Conservation (phyloP, 1,284 basidiomycete species). For the Ceratobasidium sp. region DNA sequence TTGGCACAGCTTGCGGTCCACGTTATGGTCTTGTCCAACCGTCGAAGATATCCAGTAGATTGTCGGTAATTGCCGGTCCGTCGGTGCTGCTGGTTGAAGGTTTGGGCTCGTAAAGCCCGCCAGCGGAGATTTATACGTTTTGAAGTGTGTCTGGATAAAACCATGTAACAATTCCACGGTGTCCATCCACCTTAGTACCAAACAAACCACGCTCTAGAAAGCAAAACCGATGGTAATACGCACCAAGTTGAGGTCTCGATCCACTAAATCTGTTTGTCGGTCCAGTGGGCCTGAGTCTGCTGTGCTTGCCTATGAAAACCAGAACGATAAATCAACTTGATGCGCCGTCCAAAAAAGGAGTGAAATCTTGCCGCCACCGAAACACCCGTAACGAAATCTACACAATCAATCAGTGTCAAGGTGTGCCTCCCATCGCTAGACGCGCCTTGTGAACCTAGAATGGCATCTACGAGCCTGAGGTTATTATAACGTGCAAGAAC, state of each 20-base stretch:
- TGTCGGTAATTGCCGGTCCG: conserved; percentile 22
- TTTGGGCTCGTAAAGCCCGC: conserved; percentile 27
- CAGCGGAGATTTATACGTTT: conserved; percentile 28
- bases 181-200: conserved; percentile 25
- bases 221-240: neutral
- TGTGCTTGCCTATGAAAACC: neutral
- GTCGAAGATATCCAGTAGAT: conserved; percentile 33
- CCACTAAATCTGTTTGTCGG: neutral
- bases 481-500: neutral
- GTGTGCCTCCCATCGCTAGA: neutral
- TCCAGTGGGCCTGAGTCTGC: neutral
- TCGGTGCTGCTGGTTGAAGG: conserved; percentile 22
- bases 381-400: neutral
- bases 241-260: neutral
- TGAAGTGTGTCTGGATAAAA: conserved; percentile 34
- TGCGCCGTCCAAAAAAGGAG: neutral
- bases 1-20: conserved; percentile 22
- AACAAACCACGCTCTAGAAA: neutral
- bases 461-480: neutral
- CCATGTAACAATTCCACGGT: conserved; percentile 1
- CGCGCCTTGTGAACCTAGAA: conserved; percentile 5
- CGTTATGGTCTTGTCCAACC: conserved; percentile 9
- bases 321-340: neutral
- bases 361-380: conserved; percentile 21
- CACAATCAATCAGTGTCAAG: conserved; percentile 7